Conservation (phyloP, 345 rosid species). For the Populus deltoides region DNA sequence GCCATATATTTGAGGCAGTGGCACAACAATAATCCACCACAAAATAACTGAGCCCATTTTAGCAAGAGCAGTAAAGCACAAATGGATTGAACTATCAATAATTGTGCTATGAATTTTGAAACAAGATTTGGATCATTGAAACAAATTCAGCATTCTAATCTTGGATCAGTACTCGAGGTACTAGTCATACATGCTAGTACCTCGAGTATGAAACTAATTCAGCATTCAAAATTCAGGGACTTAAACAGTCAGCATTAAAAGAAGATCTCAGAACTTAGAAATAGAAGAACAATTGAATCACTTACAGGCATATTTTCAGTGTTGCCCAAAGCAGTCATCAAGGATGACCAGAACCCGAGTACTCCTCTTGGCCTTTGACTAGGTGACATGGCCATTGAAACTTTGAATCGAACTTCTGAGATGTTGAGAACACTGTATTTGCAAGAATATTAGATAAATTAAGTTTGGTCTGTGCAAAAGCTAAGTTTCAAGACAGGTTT, state of each 20-base stretch:
- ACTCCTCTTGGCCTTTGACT: slow-evolving; percentile 95
- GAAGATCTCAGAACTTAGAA: neutral
- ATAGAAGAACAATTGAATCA: slow-evolving; percentile 1
- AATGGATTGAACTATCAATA: neutral
- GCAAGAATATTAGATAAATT: slow-evolving; percentile 15
- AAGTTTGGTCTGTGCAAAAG: neutral
- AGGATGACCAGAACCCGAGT: slow-evolving; percentile 96
- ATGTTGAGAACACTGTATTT: slow-evolving; percentile 71
- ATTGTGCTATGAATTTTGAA: neutral
- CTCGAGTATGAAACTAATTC: neutral
- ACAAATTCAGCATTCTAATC: neutral
- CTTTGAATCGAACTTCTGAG: slow-evolving; percentile 88
- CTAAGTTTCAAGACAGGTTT: slow-evolving; percentile 1
- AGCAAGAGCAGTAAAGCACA: neutral
- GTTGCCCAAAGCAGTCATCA: slow-evolving; percentile 98
- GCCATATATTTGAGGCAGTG: neutral
- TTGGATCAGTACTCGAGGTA: neutral
- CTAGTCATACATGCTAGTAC: no score
- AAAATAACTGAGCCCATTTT: neutral
- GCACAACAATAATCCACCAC: neutral
- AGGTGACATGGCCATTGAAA: slow-evolving; percentile 96
- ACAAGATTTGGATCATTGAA: neutral
- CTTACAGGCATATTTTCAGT: slow-evolving; percentile 97
- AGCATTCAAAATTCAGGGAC: neutral
- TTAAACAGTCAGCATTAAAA: neutral